phyloP scores from a whole-genome alignment of 805 yeast species.

The Candida tibetensis region DNA sequence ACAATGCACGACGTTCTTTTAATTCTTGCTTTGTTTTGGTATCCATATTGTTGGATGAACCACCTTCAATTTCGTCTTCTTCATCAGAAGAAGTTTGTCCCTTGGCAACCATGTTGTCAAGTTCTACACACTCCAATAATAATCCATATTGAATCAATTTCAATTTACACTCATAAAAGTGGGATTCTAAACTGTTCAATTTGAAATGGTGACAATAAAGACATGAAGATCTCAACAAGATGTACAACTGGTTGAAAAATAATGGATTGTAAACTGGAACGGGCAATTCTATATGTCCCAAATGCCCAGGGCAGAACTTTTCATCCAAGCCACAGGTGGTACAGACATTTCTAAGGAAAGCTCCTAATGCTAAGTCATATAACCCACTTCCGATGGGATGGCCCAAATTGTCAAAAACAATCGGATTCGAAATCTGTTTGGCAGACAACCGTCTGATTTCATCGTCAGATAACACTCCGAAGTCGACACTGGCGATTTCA shows the following conservation, averaged over 20 bases:
- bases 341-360: slow-evolving; percentile 84
- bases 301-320: slow-evolving; percentile 94
- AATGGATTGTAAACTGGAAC: slow-evolving; percentile 93
- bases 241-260: slow-evolving; percentile 87
- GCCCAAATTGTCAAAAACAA: slow-evolving; percentile 93
- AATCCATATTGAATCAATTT: slow-evolving; percentile 85
- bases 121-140: slow-evolving; percentile 67
- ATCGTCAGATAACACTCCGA: slow-evolving; percentile 74
- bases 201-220: slow-evolving; percentile 87
- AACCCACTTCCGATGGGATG: slow-evolving; percentile 94
- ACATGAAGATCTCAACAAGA: slow-evolving; percentile 80
- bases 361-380: slow-evolving; percentile 94
- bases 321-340: slow-evolving; percentile 96
- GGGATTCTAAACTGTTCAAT: slow-evolving; percentile 65
- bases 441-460: slow-evolving; percentile 88
- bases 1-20: slow-evolving; percentile 59
- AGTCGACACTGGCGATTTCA: slow-evolving; percentile 88
- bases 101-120: slow-evolving; percentile 59
- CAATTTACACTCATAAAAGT: slow-evolving; percentile 74
- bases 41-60: slow-evolving; percentile 34
- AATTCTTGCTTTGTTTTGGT: slow-evolving; percentile 46
- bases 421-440: slow-evolving; percentile 92
- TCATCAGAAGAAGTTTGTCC: slow-evolving; percentile 23
- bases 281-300: slow-evolving; percentile 96
- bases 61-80: slow-evolving; percentile 44